Conservation (phyloP, 2,329 filamentous ascomycete genomes). For the Thelonectria olida region DNA sequence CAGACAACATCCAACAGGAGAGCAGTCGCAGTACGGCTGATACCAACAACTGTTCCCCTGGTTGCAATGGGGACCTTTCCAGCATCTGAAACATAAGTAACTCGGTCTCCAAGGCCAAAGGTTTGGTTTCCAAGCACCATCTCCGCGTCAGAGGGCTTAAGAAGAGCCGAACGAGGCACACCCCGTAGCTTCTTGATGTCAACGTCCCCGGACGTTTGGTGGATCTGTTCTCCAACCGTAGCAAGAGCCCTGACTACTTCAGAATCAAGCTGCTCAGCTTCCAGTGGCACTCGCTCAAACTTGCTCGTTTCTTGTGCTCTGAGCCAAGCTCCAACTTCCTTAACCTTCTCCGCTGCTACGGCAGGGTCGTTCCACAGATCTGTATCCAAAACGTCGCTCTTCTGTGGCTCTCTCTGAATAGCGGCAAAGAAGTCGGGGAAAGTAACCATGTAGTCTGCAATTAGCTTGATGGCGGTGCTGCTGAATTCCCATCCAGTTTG, state of each 20-base stretch:
- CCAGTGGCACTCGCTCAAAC: constrained; percentile 94
- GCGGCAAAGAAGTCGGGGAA: constrained; percentile 96
- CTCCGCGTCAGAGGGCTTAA: constrained; percentile 96
- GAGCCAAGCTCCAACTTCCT: constrained; percentile 93
- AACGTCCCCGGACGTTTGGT: constrained; percentile 59
- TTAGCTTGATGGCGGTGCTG: constrained; percentile 79
- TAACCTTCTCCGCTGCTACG: constrained; percentile 80
- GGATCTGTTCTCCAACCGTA: constrained; percentile 72
- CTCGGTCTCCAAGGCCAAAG: constrained; percentile 86
- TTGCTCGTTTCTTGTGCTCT: constrained; percentile 91
- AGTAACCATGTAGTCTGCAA: constrained; percentile 88
- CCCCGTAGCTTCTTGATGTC: constrained; percentile 77
- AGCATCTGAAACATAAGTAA: constrained; percentile 91
- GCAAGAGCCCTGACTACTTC: constrained; percentile 86
- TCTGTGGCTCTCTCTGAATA: constrained; percentile 85
- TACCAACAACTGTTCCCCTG: constrained; percentile 91
- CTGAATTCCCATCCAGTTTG: constrained; percentile 96
- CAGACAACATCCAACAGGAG: constrained; percentile 91
- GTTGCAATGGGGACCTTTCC: constrained; percentile 95
- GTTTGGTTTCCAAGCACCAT: constrained; percentile 86
- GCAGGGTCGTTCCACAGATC: constrained; percentile 83
- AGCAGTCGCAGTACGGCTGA: constrained; percentile 86
- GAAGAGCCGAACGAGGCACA: constrained; percentile 85
- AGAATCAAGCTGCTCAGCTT: constrained; percentile 95
- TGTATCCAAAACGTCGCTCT: constrained; percentile 83